phyloP scores from a whole-genome alignment of 129 eudicot genomes.

The carrot (Daucus carota) region DH1_v3.0 NC_030383.2:44562001-44562500 shows the following conservation, averaged over 20 bases:
- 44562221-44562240: slow-evolving; percentile 9
- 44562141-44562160: slow-evolving; percentile 76
- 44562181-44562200: slow-evolving; percentile 91
- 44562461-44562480: neutral
- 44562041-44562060: slow-evolving; percentile 69
- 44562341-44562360: neutral
- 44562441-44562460: neutral
- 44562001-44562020: slow-evolving; percentile 74
- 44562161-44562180: slow-evolving; percentile 89
- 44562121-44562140: slow-evolving; percentile 97
- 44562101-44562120: slow-evolving; percentile 79
- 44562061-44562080: slow-evolving; percentile 85
- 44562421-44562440: neutral
- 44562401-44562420: neutral
- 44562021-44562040: slow-evolving; percentile 81
- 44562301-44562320: neutral
- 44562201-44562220: slow-evolving; percentile 53
- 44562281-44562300: neutral
- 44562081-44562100: slow-evolving; percentile 65
- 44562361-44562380: neutral
- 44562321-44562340: neutral
- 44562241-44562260: slow-evolving; percentile 8
- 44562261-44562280: neutral
- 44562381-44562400: neutral
- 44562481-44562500: neutral